Evolutionary conservation across 2,329 filamentous ascomycete genomes (phyloP).

Genomic region (Stemphylium beticola): DNA sequence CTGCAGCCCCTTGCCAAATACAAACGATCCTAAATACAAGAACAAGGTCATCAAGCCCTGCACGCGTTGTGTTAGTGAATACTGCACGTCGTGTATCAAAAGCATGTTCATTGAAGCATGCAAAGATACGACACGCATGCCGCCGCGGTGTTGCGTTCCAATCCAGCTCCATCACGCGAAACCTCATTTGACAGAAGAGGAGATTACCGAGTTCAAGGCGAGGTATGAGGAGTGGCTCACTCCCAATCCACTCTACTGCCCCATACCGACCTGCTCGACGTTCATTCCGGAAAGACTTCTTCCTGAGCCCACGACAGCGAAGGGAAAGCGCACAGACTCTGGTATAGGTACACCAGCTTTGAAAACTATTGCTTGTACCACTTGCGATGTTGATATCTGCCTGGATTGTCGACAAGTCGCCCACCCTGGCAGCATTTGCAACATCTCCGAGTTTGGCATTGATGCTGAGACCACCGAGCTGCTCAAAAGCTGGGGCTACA

Average conservation of each 20-base stretch:
- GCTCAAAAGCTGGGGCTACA: constrained; percentile 55
- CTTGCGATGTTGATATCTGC: constrained; percentile 54
- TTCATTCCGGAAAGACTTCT: constrained; percentile 51
- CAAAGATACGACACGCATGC: constrained; percentile 51
- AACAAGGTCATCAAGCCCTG: constrained; percentile 38
- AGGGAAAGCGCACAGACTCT: constrained; percentile 36
- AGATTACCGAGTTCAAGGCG: constrained; percentile 46
- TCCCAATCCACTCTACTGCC: constrained; percentile 56
- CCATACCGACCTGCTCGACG: constrained; percentile 55
- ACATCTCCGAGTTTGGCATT: constrained; percentile 37
- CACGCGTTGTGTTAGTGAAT: constrained; percentile 35
- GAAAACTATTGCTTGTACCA: constrained; percentile 51
- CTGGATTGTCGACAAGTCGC: constrained; percentile 51
- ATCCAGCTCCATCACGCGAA: constrained; percentile 52
- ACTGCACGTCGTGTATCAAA: constrained; percentile 49
- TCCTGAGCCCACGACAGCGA: constrained; percentile 11
- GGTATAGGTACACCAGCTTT: constrained; percentile 31
- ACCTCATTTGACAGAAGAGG: constrained; percentile 43
- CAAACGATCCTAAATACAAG: constrained; percentile 8
- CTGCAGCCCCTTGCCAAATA: constrained; percentile 14
- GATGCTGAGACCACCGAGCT: constrained; percentile 47
- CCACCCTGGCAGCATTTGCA: constrained; percentile 49
- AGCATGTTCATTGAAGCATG: constrained; percentile 52
- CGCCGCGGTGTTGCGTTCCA: constrained; percentile 54
- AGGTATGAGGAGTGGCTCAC: constrained; percentile 59